A percentile compares a stretch with the other conserved stretches of the same genome.
Conservation (phyloP, 768 basidiomycete species). For the Tylopilus felleus region DNA sequence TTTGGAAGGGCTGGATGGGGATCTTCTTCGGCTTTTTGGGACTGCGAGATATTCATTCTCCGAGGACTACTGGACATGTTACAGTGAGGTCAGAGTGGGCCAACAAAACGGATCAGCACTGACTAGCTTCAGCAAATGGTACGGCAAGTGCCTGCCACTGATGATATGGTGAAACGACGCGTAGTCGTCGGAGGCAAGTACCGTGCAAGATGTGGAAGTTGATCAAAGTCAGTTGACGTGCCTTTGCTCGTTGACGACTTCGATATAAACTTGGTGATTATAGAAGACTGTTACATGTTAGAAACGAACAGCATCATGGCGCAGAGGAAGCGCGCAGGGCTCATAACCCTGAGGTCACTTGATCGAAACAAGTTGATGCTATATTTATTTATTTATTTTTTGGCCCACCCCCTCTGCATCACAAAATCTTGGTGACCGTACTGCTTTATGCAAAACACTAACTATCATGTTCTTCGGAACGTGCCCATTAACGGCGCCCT, state of each 20-base stretch:
- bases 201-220: neutral
- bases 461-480: neutral
- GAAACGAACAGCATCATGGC: conserved; percentile 38
- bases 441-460: neutral
- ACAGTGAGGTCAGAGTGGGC: neutral
- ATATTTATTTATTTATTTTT: neutral
- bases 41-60: conserved; percentile 2
- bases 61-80: neutral
- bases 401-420: no score
- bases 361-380: conserved; percentile 48
- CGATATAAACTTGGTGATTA: no score
- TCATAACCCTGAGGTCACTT: conserved; percentile 49
- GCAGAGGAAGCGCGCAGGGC: conserved; percentile 49
- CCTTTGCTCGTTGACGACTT: no score
- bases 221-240: neutral
- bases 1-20: conserved; percentile 32
- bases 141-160: neutral
- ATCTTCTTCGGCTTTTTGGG: neutral
- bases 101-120: neutral
- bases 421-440: no score
- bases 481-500: neutral
- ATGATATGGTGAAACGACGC: neutral
- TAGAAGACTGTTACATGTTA: neutral
- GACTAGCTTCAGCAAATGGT: neutral
- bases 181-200: neutral